Percentiles rank a stretch among this genome's conserved stretches.
phyloP scores from a whole-genome alignment of 2,329 filamentous ascomycete species.

The Cryphonectria naterciae region DNA sequence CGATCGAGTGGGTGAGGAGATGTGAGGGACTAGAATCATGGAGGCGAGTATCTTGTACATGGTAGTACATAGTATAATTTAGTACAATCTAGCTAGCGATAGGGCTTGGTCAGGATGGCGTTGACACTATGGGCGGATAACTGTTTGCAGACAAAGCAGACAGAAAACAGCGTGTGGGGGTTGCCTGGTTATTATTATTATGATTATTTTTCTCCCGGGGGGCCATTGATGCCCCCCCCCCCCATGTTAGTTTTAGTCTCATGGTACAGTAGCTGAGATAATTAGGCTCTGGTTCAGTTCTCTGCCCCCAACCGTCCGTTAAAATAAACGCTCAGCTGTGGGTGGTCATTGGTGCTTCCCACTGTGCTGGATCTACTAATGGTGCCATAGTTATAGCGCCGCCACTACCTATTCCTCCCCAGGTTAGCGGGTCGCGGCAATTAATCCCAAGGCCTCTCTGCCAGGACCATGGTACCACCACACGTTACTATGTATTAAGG shows the following conservation, averaged over 20 bases:
- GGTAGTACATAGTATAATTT: not conserved
- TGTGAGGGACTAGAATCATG: not conserved
- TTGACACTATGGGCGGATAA: not conserved
- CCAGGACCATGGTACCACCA: not conserved
- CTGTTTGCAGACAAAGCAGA: not conserved
- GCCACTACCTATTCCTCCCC: conserved; percentile 1
- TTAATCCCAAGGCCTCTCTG: not conserved
- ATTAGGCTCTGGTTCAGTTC: not conserved
- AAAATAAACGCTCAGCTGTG: not conserved
- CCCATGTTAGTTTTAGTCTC: too few relatives aligned
- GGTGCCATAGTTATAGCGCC: not conserved
- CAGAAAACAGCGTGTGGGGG: not conserved
- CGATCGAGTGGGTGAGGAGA: too few relatives aligned
- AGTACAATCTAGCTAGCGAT: not conserved
- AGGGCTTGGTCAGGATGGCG: not conserved
- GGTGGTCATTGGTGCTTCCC: not conserved
- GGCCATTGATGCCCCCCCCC: too few relatives aligned
- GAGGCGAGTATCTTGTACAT: not conserved
- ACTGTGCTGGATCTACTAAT: not conserved
- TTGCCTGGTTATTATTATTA: not conserved
- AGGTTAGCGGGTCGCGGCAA: not conserved
- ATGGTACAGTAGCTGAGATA: too few relatives aligned
- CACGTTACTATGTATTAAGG: not conserved
- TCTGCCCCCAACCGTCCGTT: not conserved
- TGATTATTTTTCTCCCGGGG: too few relatives aligned